Evolutionary conservation across 768 basidiomycete species (phyloP), one percentile per base, ranked within the genome.

Genomic region (Lactarius evosmus): DNA sequence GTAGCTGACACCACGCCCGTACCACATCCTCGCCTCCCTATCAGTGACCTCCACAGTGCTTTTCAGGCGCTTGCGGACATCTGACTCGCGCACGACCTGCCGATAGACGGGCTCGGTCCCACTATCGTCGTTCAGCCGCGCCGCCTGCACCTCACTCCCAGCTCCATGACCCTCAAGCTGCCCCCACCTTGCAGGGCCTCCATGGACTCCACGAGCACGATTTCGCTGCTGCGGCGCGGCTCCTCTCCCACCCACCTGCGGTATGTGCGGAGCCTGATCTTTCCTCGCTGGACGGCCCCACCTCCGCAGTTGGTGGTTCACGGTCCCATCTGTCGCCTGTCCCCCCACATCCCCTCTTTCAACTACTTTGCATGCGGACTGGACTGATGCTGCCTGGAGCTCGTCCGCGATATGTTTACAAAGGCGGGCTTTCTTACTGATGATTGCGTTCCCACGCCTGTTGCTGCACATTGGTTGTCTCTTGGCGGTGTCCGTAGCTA

Each of bases 121-220:
- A 78, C 81, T 2, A 83, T 91, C 67, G 73, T 88, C 58, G 79
- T 90, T 59, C 77, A 77, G 9, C 73, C 79, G 0, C 77, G 80
- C 9, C 72, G 88, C 22, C 74, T 91, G 50, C 89, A 92, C 72
- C 74, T 91, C 61, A 91, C 89, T 0, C 75, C 91, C 2, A 89
- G 89, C 1, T 87, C 89, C 0, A 87, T 92, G 86, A 75, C 82
- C n/a, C 0, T 91, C 38, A 72, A n/a, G 12, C 25, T 11, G 2
- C 12, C 7, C 7, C 38, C 44, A 32, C 78, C 71, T 5, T n/a
- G n/a, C n/a, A n/a, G n/a, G n/a, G n/a, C n/a, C n/a, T n/a, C n/a
- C n/a, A n/a, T n/a, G n/a, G n/a, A n/a, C n/a, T n/a, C n/a, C n/a
- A n/a, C n/a, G 38, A 54, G 12, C 36, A 7, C 22, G 75, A 72